Conservation (phyloP, 257 asterid genomes). For the Nicotiana tomentosiformis region DNA sequence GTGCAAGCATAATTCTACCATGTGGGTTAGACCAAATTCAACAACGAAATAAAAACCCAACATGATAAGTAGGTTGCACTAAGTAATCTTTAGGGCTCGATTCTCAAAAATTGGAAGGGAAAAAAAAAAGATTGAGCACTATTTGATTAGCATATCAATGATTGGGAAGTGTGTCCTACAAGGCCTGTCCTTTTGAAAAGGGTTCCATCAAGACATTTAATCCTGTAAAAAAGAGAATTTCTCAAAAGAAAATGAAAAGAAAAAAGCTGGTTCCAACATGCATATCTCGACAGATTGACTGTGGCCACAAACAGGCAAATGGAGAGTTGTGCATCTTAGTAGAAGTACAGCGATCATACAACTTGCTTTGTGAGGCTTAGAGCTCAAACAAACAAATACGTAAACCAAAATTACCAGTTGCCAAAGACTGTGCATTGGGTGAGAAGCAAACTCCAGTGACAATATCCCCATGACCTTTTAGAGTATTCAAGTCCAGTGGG, state of each 20-base stretch:
- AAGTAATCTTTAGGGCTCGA: neutral
- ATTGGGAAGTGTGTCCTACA: neutral
- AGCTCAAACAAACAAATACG: neutral
- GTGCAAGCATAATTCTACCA: neutral
- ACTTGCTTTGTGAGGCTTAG: neutral
- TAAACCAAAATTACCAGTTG: slow-evolving; percentile 54
- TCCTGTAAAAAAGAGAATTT: neutral
- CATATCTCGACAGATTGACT: neutral
- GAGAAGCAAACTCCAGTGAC: slow-evolving; percentile 83
- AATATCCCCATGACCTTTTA: slow-evolving; percentile 95
- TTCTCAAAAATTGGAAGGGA: neutral
- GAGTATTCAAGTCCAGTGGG: slow-evolving; percentile 89
- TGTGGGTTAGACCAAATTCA: neutral
- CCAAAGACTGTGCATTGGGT: slow-evolving; percentile 68
- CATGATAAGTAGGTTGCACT: neutral
- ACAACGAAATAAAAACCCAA: neutral
- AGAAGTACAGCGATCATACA: neutral
- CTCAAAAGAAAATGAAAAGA: neutral
- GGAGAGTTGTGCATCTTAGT: neutral
- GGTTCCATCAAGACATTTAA: neutral
- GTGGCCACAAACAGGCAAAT: neutral
- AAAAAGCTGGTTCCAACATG: neutral
- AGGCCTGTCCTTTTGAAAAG: neutral
- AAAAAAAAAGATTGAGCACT: neutral
- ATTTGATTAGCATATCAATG: neutral